Evolutionary conservation across 192 early-diverging fungal species (phyloP), one percentile per base, ranked within the genome.

Genomic region (Cetraspora pellucida): DNA sequence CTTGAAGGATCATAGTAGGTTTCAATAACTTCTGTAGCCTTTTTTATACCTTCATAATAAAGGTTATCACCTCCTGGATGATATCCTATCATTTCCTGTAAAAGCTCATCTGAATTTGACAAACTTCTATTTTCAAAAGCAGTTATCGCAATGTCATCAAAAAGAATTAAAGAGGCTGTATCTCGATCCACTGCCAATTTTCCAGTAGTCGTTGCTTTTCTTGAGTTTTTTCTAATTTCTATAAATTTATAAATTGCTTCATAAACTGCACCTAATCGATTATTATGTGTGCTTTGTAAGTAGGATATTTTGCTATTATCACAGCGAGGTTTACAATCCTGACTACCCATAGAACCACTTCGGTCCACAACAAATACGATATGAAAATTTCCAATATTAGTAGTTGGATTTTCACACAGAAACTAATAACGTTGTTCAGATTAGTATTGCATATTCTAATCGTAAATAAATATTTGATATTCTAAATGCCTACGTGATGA

Each of bases 341-440:
- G 9, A 10, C 0, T 14, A 52, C 0, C 8, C 77, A 78, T 78
- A 0, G 77, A 78, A 7, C 77, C 21, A 61, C 58, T 63, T 68
- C 68, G 57, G 45, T 78, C 77, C 1, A 78, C 46, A 71, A 68
- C 77, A 54, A 78, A 78, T 7, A 78, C 46, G 25, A 78, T 78
- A 57, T 78, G 77, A 45, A 72, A 78, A 23, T 71, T 21, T 3
- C 50, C 64, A 67, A 47, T 7, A 55, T 44, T 55, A n/a, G 54
- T 77, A n/a, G 66, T 44, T 21, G 81, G 81, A 70, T 82, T 82
- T 21, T 72, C 64, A 27, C 81, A 82, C 8, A 30, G 44, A 58
- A 82, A 82, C 16, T 54, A n/a, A n/a, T 13, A 54, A n/a, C 11
- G 13, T 0, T 4, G 16, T 16, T 19, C 19, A 11, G 16, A 54